Percentiles rank a stretch among this genome's conserved stretches.
These are phyloP conservation scores for Umbellularia californica DNA, from an alignment of 164 flowering plant species.

Conservation along the genomic window DNA sequence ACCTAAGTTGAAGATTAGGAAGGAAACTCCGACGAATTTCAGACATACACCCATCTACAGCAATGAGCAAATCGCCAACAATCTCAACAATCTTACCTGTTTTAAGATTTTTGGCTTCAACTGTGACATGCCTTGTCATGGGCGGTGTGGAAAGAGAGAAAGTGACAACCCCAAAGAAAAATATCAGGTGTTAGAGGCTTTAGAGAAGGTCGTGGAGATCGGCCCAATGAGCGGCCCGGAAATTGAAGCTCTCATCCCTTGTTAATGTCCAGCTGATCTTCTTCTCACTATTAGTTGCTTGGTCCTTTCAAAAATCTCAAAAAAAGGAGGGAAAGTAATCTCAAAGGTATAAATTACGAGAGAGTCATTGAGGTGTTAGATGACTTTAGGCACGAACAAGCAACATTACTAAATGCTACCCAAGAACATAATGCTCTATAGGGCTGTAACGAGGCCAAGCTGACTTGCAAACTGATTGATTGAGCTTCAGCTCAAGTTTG, in stretches of 20 bases:
- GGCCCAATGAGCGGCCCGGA: slow-evolving; percentile 78
- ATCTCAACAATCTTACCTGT: slow-evolving; percentile 44
- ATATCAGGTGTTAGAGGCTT: slow-evolving; percentile 38
- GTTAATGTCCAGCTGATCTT: slow-evolving; percentile 39
- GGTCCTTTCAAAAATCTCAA: slow-evolving; percentile 37
- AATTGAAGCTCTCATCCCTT: slow-evolving; percentile 70
- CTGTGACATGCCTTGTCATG: slow-evolving; percentile 43
- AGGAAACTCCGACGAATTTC: slow-evolving; percentile 53
- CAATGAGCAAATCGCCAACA: slow-evolving; percentile 67
- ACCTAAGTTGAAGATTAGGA: slow-evolving; percentile 70
- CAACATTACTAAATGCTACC: too few species aligned
- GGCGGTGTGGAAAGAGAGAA: slow-evolving; percentile 44
- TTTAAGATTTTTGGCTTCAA: slow-evolving; percentile 38
- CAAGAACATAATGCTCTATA: too few species aligned
- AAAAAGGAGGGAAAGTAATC: not conserved
- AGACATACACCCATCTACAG: slow-evolving; percentile 89
- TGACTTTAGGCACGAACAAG: not conserved
- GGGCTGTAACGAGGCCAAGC: not conserved
- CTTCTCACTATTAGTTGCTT: slow-evolving; percentile 45
- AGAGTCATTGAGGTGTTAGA: not conserved
- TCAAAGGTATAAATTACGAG: not conserved
- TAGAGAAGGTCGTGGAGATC: slow-evolving; percentile 66
- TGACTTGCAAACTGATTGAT: not conserved
- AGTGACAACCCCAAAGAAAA: slow-evolving; percentile 65
- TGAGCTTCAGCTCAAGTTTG: not conserved